phyloP scores from a whole-genome alignment of 1,284 basidiomycete genomes.

The Cutaneotrichosporon daszewskae region DNA sequence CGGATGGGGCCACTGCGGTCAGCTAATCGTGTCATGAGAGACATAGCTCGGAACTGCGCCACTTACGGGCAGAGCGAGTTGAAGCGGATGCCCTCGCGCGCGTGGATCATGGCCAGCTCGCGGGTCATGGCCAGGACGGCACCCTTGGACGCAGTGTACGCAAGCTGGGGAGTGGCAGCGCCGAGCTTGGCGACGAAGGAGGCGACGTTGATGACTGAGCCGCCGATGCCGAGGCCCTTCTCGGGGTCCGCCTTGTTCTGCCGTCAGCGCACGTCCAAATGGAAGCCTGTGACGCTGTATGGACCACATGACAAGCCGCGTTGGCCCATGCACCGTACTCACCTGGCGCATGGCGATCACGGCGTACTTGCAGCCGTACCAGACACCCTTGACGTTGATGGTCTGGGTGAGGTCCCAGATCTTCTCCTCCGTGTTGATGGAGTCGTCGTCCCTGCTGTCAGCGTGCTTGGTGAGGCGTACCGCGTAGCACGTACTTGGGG shows the following conservation, averaged over 20 bases:
- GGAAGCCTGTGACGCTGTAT: neutral
- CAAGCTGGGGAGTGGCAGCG: slow-evolving; percentile 91
- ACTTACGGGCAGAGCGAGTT: slow-evolving; percentile 92
- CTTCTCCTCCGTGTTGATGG: slow-evolving; percentile 87
- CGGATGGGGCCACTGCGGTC: slow-evolving; percentile 72
- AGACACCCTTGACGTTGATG: slow-evolving; percentile 95
- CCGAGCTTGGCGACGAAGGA: slow-evolving; percentile 91
- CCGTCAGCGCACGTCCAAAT: too few species aligned
- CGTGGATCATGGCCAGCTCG: slow-evolving; percentile 95
- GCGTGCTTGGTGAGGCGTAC: neutral
- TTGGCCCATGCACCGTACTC: slow-evolving; percentile 15
- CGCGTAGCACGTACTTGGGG: slow-evolving; percentile 46
- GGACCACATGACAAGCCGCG: too few species aligned
- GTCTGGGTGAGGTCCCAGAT: slow-evolving; percentile 93
- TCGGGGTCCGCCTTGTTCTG: slow-evolving; percentile 71
- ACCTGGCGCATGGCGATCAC: slow-evolving; percentile 81
- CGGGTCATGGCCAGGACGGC: slow-evolving; percentile 97
- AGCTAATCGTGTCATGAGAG: too few species aligned
- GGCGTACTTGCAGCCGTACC: slow-evolving; percentile 97
- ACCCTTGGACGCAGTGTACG: slow-evolving; percentile 63
- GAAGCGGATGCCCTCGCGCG: slow-evolving; percentile 87
- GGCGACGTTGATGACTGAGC: slow-evolving; percentile 93
- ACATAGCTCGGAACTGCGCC: too few species aligned
- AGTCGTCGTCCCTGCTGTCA: slow-evolving; percentile 66
- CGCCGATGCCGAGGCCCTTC: slow-evolving; percentile 74